phyloP scores from a whole-genome alignment of 2,329 filamentous ascomycete genomes.

The Balansia obtecta region DNA sequence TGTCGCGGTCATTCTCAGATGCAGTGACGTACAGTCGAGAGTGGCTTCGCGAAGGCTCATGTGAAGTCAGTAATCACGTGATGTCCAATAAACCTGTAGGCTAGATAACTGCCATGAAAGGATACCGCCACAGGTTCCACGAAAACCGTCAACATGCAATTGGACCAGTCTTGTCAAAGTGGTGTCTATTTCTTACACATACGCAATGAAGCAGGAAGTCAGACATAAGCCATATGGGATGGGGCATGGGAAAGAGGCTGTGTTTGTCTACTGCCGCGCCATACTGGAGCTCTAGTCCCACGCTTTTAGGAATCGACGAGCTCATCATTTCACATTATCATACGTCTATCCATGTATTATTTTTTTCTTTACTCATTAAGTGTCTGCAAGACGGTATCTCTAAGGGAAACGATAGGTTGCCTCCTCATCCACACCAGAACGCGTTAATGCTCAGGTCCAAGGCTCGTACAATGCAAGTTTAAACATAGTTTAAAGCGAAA shows the following conservation, averaged over 20 bases:
- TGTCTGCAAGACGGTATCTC: conserved; percentile 24
- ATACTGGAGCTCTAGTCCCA: no score
- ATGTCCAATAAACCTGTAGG: not conserved
- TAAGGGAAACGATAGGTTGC: conserved; percentile 26
- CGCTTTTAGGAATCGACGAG: no score
- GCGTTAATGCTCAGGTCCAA: conserved; percentile 20
- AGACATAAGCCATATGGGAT: no score
- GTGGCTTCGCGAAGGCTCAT: not conserved
- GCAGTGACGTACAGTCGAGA: not conserved
- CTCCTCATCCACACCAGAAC: conserved; percentile 21
- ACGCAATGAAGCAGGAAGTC: no score
- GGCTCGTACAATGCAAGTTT: conserved; percentile 28
- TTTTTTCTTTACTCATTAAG: conserved; percentile 32
- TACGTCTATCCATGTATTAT: not conserved
- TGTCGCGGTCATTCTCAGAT: not conserved
- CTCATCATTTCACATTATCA: not conserved
- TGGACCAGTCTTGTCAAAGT: no score
- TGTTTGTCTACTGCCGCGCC: no score
- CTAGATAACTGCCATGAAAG: no score
- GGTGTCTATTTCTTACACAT: no score
- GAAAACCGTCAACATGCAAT: no score
- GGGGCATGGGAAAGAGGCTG: no score
- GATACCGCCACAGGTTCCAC: no score
- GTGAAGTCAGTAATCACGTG: not conserved
- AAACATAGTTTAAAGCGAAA: conserved; percentile 27